phyloP scores from a whole-genome alignment of 2,329 filamentous ascomycete species.

The Biscogniauxia sp. region DNA sequence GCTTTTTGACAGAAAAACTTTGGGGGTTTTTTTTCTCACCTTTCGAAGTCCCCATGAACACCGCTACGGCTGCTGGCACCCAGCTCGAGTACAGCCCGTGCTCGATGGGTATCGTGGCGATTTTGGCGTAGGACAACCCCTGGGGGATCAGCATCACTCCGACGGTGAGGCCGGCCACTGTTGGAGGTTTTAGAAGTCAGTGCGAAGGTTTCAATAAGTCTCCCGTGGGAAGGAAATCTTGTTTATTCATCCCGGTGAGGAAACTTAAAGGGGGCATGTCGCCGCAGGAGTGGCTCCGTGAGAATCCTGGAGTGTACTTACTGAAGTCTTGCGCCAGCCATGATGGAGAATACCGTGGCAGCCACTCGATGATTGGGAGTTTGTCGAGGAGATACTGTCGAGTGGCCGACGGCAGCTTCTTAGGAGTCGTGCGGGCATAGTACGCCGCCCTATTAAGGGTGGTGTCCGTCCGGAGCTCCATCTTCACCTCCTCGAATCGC shows the following conservation, averaged over 20 bases:
- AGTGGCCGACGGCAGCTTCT: constrained; percentile 49
- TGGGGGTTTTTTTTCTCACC: constrained; percentile 35
- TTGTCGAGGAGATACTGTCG: constrained; percentile 58
- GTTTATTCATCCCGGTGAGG: no score
- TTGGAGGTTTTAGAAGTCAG: constrained; percentile 4
- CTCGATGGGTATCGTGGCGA: constrained; percentile 59
- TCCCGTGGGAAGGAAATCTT: no score
- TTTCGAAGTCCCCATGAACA: constrained; percentile 62
- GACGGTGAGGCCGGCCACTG: constrained; percentile 57
- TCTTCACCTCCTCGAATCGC: constrained; percentile 21
- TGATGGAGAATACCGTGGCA: constrained; percentile 58
- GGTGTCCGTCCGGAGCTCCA: constrained; percentile 37
- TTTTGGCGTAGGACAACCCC: constrained; percentile 60
- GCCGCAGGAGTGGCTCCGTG: no score
- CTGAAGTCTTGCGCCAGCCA: constrained; percentile 60
- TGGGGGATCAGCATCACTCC: constrained; percentile 62
- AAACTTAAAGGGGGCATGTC: no score
- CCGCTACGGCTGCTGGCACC: constrained; percentile 55
- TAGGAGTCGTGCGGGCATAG: constrained; percentile 29
- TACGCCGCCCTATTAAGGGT: constrained; percentile 35
- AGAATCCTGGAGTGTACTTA: constrained; percentile 5
- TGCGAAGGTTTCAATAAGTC: neutral
- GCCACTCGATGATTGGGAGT: constrained; percentile 60
- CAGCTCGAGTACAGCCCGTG: constrained; percentile 60
- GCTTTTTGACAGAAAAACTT: constrained; percentile 6